Percentiles rank a stretch among this genome's conserved stretches.
Conservation (phyloP, 108 stramenopile genomes). For the Parietichytrium sp. region DNA sequence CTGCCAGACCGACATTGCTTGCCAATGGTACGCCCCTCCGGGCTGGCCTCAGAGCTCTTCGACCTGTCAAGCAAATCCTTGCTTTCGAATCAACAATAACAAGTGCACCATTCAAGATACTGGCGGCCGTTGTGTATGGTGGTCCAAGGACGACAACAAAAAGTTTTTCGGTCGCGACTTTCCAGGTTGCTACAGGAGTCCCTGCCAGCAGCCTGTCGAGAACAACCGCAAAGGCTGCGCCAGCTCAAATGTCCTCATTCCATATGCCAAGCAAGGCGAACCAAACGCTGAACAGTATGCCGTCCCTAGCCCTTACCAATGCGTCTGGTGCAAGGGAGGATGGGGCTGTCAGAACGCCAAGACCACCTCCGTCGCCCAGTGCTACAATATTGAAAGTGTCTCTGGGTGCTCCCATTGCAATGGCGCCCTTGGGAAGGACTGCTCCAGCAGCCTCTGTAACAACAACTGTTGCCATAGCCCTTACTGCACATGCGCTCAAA, state of each 20-base stretch:
- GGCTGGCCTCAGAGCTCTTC: no score
- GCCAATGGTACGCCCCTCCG: no score
- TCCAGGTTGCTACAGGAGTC: conserved; percentile 21
- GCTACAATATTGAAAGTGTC: not conserved
- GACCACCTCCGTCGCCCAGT: not conserved
- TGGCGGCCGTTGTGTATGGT: conserved; percentile 26
- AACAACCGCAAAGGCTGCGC: conserved; percentile 23
- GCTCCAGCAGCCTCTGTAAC: not conserved
- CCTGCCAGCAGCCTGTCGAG: not conserved
- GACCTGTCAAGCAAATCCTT: no score
- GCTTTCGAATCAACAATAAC: conserved; percentile 29
- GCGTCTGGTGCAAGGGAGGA: no score
- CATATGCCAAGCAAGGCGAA: no score
- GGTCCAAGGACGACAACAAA: not conserved
- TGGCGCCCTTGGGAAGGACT: not conserved
- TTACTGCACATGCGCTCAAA: not conserved
- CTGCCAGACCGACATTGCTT: no score
- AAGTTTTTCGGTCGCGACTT: not conserved
- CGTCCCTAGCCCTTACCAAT: no score
- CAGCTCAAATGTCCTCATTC: no score
- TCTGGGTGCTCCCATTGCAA: not conserved
- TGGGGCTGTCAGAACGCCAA: conserved; percentile 35
- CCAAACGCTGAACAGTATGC: no score
- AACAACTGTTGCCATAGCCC: conserved; percentile 12
- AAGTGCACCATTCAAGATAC: conserved; percentile 15